Evolutionary conservation across 495 filamentous ascomycete species (phyloP).

Genomic region (Chaetomidium leptoderma): DNA sequence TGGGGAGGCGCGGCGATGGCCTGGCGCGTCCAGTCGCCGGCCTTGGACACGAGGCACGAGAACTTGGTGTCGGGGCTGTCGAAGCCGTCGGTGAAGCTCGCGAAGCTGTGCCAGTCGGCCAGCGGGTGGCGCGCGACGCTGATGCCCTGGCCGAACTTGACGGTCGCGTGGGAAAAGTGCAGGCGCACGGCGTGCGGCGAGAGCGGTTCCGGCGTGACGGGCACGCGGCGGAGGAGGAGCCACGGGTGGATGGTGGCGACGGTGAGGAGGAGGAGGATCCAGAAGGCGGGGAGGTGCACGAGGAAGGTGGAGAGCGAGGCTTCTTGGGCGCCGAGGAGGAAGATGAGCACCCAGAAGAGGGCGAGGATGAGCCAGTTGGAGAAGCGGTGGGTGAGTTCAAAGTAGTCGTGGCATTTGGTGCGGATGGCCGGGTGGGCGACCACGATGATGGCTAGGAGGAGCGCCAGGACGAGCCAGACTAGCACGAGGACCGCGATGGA

Average conservation of each 20-base stretch:
- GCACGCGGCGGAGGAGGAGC: conserved; percentile 59
- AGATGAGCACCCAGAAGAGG: conserved; percentile 60
- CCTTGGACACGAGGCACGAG: conserved; percentile 60
- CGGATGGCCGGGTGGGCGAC: conserved; percentile 52
- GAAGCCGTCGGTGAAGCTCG: conserved; percentile 58
- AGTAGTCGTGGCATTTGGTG: conserved; percentile 53
- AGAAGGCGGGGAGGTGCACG: conserved; percentile 58
- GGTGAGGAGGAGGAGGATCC: conserved; percentile 59
- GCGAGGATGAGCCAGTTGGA: conserved; percentile 58
- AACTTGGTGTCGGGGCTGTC: conserved; percentile 41
- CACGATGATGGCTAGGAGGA: conserved; percentile 40
- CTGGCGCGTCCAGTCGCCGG: conserved; percentile 63
- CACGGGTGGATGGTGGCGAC: conserved; percentile 61
- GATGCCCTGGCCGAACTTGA: conserved; percentile 47
- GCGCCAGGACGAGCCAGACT: conserved; percentile 37
- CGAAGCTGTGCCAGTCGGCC: conserved; percentile 77
- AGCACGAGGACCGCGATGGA: conserved; percentile 28
- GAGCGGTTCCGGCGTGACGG: conserved; percentile 56
- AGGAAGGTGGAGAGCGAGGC: conserved; percentile 42
- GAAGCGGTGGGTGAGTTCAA: conserved; percentile 63
- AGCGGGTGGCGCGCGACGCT: conserved; percentile 55
- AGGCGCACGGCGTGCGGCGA: conserved; percentile 65
- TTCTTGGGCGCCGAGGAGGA: conserved; percentile 40
- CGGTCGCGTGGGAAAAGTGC: conserved; percentile 57
- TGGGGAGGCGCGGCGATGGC: conserved; percentile 53